These are phyloP conservation scores for Salvia miltiorrhiza DNA, from an alignment of 257 asterid genomes.

Conservation along the genomic window DNA sequence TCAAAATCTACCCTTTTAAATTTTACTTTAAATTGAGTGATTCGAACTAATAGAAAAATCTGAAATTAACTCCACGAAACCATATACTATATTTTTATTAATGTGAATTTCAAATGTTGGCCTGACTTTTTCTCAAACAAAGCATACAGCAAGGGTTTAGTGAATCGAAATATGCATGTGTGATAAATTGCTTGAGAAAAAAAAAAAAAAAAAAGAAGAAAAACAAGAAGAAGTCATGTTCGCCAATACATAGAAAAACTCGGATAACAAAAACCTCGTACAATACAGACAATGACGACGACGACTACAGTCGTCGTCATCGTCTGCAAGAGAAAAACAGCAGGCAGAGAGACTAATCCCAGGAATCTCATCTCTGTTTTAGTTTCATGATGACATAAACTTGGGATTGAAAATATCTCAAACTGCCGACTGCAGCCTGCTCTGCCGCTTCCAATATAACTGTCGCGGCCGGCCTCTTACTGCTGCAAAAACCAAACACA, in stretches of 20 bases:
- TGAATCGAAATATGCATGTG: no score
- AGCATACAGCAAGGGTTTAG: neutral
- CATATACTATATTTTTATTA: neutral
- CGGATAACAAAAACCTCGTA: neutral
- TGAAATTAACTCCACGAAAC: no score
- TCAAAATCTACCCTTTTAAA: no score
- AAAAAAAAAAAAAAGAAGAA: no score
- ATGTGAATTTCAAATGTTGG: neutral
- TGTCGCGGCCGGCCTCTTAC: neutral
- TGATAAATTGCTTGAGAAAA: neutral
- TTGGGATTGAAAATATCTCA: slow-evolving; percentile 8
- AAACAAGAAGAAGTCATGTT: neutral
- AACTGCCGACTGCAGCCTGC: slow-evolving; percentile 5
- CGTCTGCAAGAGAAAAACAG: neutral
- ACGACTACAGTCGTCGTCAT: neutral
- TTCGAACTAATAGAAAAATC: no score
- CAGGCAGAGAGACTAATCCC: neutral
- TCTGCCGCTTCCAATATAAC: neutral
- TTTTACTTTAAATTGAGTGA: no score
- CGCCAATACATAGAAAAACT: neutral
- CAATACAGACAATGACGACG: neutral
- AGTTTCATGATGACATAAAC: neutral
- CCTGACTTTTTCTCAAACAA: neutral
- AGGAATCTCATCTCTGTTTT: slow-evolving; percentile 9
- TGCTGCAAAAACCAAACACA: slow-evolving; percentile 16